phyloP scores from a whole-genome alignment of 1,139 yeast genomes.

The Pichia sp. region DNA sequence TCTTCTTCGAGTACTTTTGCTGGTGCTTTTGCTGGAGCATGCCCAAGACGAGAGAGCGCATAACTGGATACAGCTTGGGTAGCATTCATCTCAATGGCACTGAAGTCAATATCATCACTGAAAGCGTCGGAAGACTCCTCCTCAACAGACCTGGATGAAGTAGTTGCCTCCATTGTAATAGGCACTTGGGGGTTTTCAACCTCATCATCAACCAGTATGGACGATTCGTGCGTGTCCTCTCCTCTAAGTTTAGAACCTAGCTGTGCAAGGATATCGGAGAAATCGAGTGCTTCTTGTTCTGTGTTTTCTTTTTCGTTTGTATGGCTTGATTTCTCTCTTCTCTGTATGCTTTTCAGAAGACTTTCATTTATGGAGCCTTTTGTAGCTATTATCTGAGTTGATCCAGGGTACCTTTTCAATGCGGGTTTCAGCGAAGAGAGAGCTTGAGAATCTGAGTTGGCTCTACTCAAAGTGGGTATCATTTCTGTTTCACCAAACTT shows the following conservation, averaged over 20 bases:
- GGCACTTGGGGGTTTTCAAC: too few relatives aligned
- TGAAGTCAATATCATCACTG: constrained; percentile 26
- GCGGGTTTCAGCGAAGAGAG: not conserved
- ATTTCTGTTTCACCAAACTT: not conserved
- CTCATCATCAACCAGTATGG: too few relatives aligned
- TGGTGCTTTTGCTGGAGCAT: not conserved
- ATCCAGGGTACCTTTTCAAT: not conserved
- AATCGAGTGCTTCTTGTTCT: constrained; percentile 13
- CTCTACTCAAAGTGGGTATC: constrained; percentile 5
- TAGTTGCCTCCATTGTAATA: too few relatives aligned
- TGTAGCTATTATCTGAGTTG: constrained; percentile 19
- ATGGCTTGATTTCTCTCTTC: not conserved
- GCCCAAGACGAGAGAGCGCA: too few relatives aligned
- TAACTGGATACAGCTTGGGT: constrained; percentile 10
- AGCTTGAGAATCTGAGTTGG: constrained; percentile 21
- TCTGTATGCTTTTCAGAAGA: constrained; percentile 15
- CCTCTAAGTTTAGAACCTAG: constrained; percentile 17
- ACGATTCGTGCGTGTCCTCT: too few relatives aligned
- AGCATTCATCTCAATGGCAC: constrained; percentile 20
- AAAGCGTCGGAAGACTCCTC: constrained; percentile 17
- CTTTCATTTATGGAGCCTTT: constrained; percentile 22
- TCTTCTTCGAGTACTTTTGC: not conserved
- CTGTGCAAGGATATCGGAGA: constrained; percentile 20
- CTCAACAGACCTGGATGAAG: too few relatives aligned
- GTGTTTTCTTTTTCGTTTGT: too few relatives aligned